These are phyloP conservation scores for Meyerozyma athensensis DNA, from an alignment of 1,139 yeast genomes.

Conservation along the genomic window DNA sequence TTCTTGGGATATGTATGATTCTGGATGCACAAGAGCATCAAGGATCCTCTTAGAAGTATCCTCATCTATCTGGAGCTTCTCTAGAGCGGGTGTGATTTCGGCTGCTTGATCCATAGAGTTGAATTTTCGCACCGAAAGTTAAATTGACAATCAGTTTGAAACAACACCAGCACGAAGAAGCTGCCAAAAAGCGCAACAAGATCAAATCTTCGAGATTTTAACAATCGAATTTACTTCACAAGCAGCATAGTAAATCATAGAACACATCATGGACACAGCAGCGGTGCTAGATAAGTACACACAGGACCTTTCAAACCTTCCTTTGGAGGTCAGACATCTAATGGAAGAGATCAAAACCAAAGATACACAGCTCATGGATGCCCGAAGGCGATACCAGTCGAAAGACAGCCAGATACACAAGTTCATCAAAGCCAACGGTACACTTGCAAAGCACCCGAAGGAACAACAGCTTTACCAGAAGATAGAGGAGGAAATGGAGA, in stretches of 20 bases:
- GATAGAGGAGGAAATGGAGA: slow-evolving; percentile 64
- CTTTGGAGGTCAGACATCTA: slow-evolving; percentile 81
- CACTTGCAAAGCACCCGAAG: slow-evolving; percentile 75
- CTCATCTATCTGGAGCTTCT: slow-evolving; percentile 1
- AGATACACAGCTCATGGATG: slow-evolving; percentile 65
- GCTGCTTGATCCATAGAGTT: slow-evolving; percentile 1
- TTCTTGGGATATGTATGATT: slow-evolving; percentile 10
- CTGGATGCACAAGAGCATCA: neutral
- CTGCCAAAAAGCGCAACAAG: neutral
- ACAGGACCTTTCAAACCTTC: slow-evolving; percentile 76
- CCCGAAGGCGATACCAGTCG: slow-evolving; percentile 60
- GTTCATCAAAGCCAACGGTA: slow-evolving; percentile 78
- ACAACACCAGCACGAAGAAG: neutral
- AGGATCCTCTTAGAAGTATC: slow-evolving; percentile 5
- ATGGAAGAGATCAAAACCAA: slow-evolving; percentile 73
- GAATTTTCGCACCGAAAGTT: slow-evolving; percentile 1
- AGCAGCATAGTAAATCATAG: no score
- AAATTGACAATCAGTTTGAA: neutral
- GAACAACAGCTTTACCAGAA: slow-evolving; percentile 65
- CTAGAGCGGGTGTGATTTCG: neutral
- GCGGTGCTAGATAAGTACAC: slow-evolving; percentile 70
- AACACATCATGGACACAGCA: slow-evolving; percentile 61
- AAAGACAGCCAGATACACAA: slow-evolving; percentile 80
- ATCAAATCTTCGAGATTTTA: neutral
- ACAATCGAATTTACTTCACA: slow-evolving; percentile 4